These are phyloP conservation scores for Byssoonygena ceratinophila DNA, from an alignment of 2,329 filamentous ascomycete species.

Conservation along the genomic window DNA sequence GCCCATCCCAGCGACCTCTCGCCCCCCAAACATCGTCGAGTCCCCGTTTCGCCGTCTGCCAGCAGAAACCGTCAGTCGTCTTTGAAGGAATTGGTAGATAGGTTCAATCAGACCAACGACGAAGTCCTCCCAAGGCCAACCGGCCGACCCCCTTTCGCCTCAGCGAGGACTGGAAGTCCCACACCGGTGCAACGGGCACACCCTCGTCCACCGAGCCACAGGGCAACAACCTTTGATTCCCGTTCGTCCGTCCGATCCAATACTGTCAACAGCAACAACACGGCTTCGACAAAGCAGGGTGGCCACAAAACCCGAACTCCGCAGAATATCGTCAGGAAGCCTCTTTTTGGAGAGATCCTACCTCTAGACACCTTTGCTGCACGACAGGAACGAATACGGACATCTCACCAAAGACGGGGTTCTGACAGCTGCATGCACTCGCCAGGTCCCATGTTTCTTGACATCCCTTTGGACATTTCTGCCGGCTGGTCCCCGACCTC, in stretches of 20 bases:
- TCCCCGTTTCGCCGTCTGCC: slow-evolving; percentile 15
- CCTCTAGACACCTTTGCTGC: slow-evolving; percentile 38
- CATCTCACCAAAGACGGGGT: slow-evolving; percentile 45
- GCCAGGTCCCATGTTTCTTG: slow-evolving; percentile 36
- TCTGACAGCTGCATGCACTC: slow-evolving; percentile 60
- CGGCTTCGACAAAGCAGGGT: neutral
- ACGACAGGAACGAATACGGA: slow-evolving; percentile 46
- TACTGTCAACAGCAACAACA: neutral
- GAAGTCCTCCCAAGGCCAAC: slow-evolving; percentile 35
- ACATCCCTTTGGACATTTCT: slow-evolving; percentile 27
- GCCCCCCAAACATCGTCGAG: slow-evolving; percentile 18
- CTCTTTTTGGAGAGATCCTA: slow-evolving; percentile 66
- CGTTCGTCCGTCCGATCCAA: neutral
- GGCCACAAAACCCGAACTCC: slow-evolving; percentile 3
- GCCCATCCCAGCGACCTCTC: slow-evolving; percentile 14
- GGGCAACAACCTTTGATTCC: neutral
- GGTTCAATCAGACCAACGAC: slow-evolving; percentile 57
- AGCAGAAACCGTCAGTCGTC: slow-evolving; percentile 47
- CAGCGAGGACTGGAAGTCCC: slow-evolving; percentile 32
- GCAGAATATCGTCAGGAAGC: slow-evolving; percentile 37
- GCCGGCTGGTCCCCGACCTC: slow-evolving; percentile 50
- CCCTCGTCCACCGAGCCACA: slow-evolving; percentile 19
- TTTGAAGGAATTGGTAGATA: slow-evolving; percentile 69
- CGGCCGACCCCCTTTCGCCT: slow-evolving; percentile 23
- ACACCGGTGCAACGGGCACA: slow-evolving; percentile 20